phyloP scores from a whole-genome alignment of 768 basidiomycete species.

The Peribolospora baueri region DNA sequence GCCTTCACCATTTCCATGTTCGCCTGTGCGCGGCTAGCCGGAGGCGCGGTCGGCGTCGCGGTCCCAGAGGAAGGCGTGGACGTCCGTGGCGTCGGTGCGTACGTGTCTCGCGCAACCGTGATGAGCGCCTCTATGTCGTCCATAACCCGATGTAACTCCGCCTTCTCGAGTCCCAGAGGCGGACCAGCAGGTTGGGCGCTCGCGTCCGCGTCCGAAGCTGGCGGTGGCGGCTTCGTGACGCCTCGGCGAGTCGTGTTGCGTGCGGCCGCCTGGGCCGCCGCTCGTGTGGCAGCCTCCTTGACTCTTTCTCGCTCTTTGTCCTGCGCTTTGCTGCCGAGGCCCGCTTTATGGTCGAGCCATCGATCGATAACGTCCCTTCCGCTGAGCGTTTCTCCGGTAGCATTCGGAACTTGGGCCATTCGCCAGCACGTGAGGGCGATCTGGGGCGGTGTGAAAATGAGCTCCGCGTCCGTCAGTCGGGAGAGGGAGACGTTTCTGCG shows the following conservation, averaged over 20 bases:
- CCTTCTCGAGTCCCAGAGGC: slow-evolving; percentile 8
- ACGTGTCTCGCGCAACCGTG: slow-evolving; percentile 27
- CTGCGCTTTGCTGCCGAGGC: slow-evolving; percentile 22
- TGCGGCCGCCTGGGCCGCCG: not conserved
- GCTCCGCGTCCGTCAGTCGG: slow-evolving; percentile 70
- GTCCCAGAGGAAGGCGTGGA: too few species aligned
- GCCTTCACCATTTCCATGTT: slow-evolving; percentile 63
- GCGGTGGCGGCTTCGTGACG: not conserved
- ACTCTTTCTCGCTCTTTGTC: slow-evolving; percentile 2
- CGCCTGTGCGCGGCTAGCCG: slow-evolving; percentile 18
- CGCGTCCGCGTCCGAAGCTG: too few species aligned
- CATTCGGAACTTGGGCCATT: slow-evolving; percentile 30
- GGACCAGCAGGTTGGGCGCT: too few species aligned
- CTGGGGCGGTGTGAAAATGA: slow-evolving; percentile 79
- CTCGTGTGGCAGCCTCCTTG: not conserved
- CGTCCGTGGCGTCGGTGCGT: too few species aligned
- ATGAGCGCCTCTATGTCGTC: slow-evolving; percentile 36
- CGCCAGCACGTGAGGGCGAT: slow-evolving; percentile 63
- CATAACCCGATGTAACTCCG: slow-evolving; percentile 19
- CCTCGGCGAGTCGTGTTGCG: not conserved
- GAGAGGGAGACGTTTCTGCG: slow-evolving; percentile 45
- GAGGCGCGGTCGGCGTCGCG: too few species aligned
- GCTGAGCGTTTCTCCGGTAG: slow-evolving; percentile 32
- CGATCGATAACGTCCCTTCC: not conserved
- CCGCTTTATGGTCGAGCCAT: not conserved